Conservation (phyloP, 73 alveolate genomes). For the Blepharisma japonicum region DNA sequence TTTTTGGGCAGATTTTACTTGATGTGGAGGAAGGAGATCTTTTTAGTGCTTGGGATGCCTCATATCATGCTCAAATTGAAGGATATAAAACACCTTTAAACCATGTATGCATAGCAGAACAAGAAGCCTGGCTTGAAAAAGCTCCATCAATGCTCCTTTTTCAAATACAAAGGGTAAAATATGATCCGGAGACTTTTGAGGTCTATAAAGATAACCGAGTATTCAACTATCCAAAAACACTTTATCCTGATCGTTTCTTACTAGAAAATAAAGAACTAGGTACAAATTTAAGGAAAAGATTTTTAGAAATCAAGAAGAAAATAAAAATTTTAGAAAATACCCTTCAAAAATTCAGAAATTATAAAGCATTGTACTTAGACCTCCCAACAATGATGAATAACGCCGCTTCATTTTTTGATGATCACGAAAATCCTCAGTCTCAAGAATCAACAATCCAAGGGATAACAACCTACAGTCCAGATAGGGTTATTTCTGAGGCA, state of each 20-base stretch:
- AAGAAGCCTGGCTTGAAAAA: constrained; percentile 53
- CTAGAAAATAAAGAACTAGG: constrained; percentile 41
- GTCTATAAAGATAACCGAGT: constrained; percentile 47
- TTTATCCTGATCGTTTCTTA: constrained; percentile 71
- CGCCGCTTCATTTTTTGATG: too few relatives aligned
- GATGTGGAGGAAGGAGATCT: constrained; percentile 24
- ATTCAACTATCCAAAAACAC: constrained; percentile 65
- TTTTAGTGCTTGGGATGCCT: constrained; percentile 26
- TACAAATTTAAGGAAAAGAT: constrained; percentile 40
- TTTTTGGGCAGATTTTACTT: constrained; percentile 18
- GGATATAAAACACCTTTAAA: not conserved
- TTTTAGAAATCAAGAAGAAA: constrained; percentile 33
- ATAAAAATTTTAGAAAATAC: constrained; percentile 31
- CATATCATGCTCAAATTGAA: not conserved
- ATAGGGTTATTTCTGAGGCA: too few relatives aligned
- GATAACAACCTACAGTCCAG: too few relatives aligned
- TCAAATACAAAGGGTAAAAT: constrained; percentile 63
- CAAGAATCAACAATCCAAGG: too few relatives aligned
- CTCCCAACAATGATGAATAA: too few relatives aligned
- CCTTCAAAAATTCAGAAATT: too few relatives aligned
- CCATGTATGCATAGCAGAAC: constrained; percentile 47
- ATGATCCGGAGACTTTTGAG: constrained; percentile 38
- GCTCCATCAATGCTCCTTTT: constrained; percentile 60
- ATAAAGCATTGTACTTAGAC: too few relatives aligned
- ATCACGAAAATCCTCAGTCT: too few relatives aligned